Evolutionary conservation across 2,329 filamentous ascomycete species (phyloP).

Genomic region (Didymella arachidicola): DNA sequence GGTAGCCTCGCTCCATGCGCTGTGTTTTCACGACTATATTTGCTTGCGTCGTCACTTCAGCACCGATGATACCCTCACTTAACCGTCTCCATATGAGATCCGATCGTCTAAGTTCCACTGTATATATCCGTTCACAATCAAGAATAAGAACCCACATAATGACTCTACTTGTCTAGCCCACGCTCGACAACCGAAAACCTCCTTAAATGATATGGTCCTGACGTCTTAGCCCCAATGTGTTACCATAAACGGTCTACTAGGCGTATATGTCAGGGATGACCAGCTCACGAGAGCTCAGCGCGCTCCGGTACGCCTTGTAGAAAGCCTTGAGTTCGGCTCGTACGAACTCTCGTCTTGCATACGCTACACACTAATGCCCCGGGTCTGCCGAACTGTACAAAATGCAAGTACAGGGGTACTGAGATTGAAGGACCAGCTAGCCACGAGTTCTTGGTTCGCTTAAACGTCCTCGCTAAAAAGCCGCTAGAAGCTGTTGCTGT

Average conservation of each 20-base stretch:
- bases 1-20: neutral
- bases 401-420: neutral
- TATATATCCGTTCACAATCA: neutral
- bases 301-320: constrained; percentile 12
- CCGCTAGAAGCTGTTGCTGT: constrained; percentile 15
- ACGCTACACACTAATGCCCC: neutral
- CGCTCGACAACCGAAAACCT: too few relatives aligned
- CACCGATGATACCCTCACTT: constrained; percentile 17
- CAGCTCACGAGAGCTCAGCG: neutral
- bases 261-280: neutral
- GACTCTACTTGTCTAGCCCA: neutral
- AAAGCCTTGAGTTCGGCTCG: neutral
- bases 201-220: neutral
- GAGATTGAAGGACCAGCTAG: constrained; percentile 7
- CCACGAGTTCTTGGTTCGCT: constrained; percentile 4
- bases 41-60: neutral
- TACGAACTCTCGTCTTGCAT: neutral
- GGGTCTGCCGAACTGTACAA: neutral
- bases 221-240: neutral
- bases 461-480: constrained; percentile 1
- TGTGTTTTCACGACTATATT: neutral
- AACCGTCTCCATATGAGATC: neutral
- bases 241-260: neutral
- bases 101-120: neutral
- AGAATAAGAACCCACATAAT: neutral